Evolutionary conservation across 768 basidiomycete genomes (phyloP), one percentile per base, ranked within the genome.

Genomic region (Neoboletus magnificus): DNA sequence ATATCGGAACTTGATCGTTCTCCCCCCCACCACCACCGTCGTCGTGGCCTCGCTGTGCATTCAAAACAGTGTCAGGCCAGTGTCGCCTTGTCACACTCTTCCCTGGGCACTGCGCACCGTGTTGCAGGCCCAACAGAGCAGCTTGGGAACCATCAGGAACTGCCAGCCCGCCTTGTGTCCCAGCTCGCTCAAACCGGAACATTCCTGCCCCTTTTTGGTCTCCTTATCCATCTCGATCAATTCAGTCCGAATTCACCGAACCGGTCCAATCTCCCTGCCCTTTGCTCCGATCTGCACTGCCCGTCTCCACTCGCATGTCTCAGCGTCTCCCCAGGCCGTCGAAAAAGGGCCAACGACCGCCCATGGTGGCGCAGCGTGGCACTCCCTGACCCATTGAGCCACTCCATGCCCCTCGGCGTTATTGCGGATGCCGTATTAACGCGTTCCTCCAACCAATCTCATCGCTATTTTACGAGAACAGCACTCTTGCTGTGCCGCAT

Each of bases 101-200:
- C 7, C n/a, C 11, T 32, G 43, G 18, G 43, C 35, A 39, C 46
- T 25, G 49, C 33, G 42, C 50, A 20, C 54, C n/a, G 40, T 51
- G 52, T 46, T 11, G 42, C 33, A 48, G n/a, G 18, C 6, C n/a
- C 44, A n/a, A 33, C 33, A 29, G 23, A 44, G 39, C 49, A 42
- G 56, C 65, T 66, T 69, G 67, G 68, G 62, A 69, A 69, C 58
- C 58, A 67, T 69, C 67, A 62, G 63, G 61, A 69, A 66, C 60
- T 52, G 40, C 43, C 51, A 43, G 53, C 27, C 66, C 64, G 66
- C 63, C 50, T 64, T 68, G 56, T 68, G 60, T 58, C 67, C 61
- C 62, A 68, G 32, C 55, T 57, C 36, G 40, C 63, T 55, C 58
- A 58, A 64, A 59, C 20, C 11, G 57, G 57, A 52, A 61, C 52